A percentile compares a stretch with the other conserved stretches of the same genome.
Evolutionary conservation across 352 stramenopile genomes (phyloP).

Genomic region (Achlya hypogyna): DNA sequence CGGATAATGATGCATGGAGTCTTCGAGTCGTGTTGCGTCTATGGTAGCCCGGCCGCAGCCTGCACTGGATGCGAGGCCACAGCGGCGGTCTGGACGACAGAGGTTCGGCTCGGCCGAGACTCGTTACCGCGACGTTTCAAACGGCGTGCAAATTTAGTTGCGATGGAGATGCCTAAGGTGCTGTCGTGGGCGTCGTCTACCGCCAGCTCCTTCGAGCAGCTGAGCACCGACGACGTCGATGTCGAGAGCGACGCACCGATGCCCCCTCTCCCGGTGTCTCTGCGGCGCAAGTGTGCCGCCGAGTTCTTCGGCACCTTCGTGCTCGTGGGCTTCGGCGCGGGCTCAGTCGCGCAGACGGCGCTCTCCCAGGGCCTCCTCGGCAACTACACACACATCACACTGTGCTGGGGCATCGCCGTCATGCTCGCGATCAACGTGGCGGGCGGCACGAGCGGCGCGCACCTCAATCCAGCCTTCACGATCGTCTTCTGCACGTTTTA

Average conservation of each 20-base stretch:
- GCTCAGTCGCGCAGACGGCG: conserved; percentile 52
- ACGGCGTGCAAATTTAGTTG: too few relatives aligned
- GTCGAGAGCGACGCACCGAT: not conserved
- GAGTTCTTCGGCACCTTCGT: conserved; percentile 55
- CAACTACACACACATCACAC: conserved; percentile 58
- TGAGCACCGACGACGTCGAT: not conserved
- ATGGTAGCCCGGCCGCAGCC: too few relatives aligned
- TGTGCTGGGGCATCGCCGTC: conserved; percentile 64
- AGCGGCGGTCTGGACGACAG: too few relatives aligned
- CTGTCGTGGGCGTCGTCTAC: not conserved
- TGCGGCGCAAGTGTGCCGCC: conserved; percentile 50
- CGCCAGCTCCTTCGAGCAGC: not conserved
- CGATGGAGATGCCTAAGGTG: not conserved
- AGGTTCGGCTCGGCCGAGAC: not conserved
- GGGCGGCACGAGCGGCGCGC: conserved; percentile 42
- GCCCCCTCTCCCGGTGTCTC: not conserved
- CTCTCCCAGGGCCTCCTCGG: conserved; percentile 41
- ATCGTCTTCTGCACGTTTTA: conserved; percentile 40
- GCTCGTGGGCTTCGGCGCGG: conserved; percentile 56
- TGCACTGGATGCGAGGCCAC: too few relatives aligned
- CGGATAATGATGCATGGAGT: not conserved
- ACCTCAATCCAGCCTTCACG: conserved; percentile 62
- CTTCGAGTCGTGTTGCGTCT: too few relatives aligned
- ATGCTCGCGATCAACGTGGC: conserved; percentile 53
- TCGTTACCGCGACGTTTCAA: too few relatives aligned